These are phyloP conservation scores for Phyllostachys edulis DNA, from an alignment of 176 grass and related monocot genomes.

Conservation along the genomic window DNA sequence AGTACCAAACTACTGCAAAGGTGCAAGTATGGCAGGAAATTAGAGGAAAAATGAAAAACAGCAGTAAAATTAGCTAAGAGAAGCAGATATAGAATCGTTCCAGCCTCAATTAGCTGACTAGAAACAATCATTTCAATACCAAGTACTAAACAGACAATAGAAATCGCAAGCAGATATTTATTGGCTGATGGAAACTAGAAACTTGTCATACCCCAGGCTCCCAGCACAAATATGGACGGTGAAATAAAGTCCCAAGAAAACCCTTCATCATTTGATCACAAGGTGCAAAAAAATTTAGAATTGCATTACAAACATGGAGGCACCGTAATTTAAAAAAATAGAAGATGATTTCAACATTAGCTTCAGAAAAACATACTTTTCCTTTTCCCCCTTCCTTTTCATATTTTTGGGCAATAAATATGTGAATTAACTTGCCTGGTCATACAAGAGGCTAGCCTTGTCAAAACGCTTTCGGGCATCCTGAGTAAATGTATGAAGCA, in stretches of 20 bases:
- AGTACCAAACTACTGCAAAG: not conserved
- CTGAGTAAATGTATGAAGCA: constrained; percentile 50
- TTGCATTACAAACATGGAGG: not conserved
- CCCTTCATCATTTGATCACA: too few relatives aligned
- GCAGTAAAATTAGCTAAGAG: not conserved
- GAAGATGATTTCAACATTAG: not conserved
- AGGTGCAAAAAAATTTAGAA: not conserved
- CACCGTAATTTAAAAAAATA: not conserved
- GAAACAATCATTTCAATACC: not conserved
- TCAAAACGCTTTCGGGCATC: constrained; percentile 85
- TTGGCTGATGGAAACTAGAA: not conserved
- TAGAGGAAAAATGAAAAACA: constrained; percentile 6
- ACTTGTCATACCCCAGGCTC: not conserved
- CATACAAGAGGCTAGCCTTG: constrained; percentile 90
- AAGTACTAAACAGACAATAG: constrained; percentile 8
- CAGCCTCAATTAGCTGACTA: not conserved
- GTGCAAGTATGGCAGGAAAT: not conserved
- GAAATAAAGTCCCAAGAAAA: constrained; percentile 10
- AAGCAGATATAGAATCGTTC: not conserved
- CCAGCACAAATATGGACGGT: constrained; percentile 15
- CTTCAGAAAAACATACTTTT: not conserved
- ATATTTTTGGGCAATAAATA: not conserved
- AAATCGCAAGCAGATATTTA: not conserved
- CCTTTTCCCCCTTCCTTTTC: not conserved
- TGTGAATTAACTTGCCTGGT: constrained; percentile 59